Conservation (phyloP, 805 yeast genomes). For the Starmerella bombicola region DNA sequence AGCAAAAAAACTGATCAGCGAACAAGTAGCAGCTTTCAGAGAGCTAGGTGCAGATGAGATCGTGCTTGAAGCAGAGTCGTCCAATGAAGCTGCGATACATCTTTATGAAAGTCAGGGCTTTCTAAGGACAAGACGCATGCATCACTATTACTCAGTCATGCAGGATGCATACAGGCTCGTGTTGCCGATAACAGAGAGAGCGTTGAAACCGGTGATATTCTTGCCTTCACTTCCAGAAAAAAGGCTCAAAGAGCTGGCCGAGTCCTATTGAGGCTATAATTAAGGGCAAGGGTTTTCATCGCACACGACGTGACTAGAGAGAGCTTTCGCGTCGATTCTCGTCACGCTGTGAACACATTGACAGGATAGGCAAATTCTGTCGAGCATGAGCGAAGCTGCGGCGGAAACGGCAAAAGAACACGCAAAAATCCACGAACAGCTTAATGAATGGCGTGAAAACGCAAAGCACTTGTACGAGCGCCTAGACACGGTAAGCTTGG, state of each 20-base stretch:
- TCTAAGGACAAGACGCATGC: slow-evolving; percentile 58
- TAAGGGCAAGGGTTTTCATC: no score
- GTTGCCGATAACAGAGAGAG: slow-evolving; percentile 58
- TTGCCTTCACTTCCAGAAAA: slow-evolving; percentile 15
- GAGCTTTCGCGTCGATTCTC: no score
- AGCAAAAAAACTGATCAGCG: slow-evolving; percentile 57
- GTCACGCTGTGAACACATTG: no score
- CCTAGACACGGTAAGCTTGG: slow-evolving; percentile 15
- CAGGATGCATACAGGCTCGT: slow-evolving; percentile 87
- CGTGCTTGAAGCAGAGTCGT: slow-evolving; percentile 85
- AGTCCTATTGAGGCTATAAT: no score
- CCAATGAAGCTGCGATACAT: slow-evolving; percentile 54
- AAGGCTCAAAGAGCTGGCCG: slow-evolving; percentile 5
- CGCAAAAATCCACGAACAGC: slow-evolving; percentile 9
- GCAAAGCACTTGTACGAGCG: slow-evolving; percentile 19
- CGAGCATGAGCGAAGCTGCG: no score
- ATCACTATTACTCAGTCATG: slow-evolving; percentile 77
- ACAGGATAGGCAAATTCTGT: no score
- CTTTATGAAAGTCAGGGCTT: slow-evolving; percentile 70
- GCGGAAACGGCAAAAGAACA: not conserved
- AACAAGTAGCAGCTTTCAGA: slow-evolving; percentile 53
- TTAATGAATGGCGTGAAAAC: slow-evolving; percentile 18
- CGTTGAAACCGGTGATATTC: slow-evolving; percentile 30
- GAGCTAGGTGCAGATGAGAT: slow-evolving; percentile 67
- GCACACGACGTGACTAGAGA: no score